These are phyloP conservation scores for Comarum palustre DNA, from an alignment of 306 rosid species.

Conservation along the genomic window DNA sequence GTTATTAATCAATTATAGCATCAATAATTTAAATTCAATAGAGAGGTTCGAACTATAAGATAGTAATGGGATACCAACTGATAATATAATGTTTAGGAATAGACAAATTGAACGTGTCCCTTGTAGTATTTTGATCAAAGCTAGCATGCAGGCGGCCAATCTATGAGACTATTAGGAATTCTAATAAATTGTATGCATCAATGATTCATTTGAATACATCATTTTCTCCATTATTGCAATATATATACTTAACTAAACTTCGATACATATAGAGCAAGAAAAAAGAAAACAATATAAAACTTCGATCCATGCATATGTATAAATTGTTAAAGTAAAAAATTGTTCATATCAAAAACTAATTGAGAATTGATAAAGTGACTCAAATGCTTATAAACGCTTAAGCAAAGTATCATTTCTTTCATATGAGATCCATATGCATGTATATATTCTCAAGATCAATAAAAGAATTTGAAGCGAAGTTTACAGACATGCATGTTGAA, in stretches of 20 bases:
- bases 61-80: constrained; percentile 28
- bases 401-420: too few species aligned
- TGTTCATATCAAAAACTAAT: too few species aligned
- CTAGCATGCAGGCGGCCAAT: background rate
- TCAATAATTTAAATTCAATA: background rate
- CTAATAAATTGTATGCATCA: background rate
- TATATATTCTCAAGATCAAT: background rate
- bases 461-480: background rate
- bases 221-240: constrained; percentile 4
- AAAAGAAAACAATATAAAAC: too few species aligned
- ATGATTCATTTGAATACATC: background rate
- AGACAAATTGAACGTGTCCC: constrained; percentile 6
- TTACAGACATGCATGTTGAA: background rate
- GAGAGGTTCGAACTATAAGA: background rate
- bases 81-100: background rate
- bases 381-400: too few species aligned
- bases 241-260: too few species aligned
- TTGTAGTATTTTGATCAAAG: background rate
- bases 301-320: too few species aligned
- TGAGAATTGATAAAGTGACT: too few species aligned
- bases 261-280: too few species aligned
- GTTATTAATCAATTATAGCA: background rate
- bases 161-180: background rate
- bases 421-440: too few species aligned
- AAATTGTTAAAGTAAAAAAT: too few species aligned